A percentile compares a stretch with the other conserved stretches of the same genome.
phyloP scores from a whole-genome alignment of 2,329 filamentous ascomycete species.

The Laburnicola sp. region DNA sequence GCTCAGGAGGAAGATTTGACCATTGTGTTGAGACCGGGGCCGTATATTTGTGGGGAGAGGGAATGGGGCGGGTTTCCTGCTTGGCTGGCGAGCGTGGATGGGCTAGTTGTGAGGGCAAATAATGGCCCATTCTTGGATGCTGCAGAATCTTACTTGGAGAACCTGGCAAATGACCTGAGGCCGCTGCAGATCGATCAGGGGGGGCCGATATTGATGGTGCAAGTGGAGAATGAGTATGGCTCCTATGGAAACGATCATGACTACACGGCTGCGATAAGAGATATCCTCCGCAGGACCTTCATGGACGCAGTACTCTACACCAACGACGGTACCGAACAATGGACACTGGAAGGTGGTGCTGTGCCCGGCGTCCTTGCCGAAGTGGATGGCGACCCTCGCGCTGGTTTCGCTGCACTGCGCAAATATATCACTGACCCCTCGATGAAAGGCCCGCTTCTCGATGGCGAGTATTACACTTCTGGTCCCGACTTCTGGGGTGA shows the following conservation, averaged over 20 bases:
- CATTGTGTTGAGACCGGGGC: constrained; percentile 52
- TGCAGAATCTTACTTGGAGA: constrained; percentile 45
- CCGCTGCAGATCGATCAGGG: constrained; percentile 48
- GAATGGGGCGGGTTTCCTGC: constrained; percentile 57
- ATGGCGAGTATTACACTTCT: constrained; percentile 56
- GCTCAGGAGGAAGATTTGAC: constrained; percentile 54
- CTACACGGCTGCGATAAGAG: constrained; percentile 49
- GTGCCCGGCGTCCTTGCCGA: constrained; percentile 52
- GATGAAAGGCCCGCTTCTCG: constrained; percentile 51
- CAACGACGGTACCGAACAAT: constrained; percentile 52
- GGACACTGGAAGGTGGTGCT: constrained; percentile 49
- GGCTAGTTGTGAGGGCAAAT: constrained; percentile 48
- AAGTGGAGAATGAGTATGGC: constrained; percentile 58
- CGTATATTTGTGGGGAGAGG: constrained; percentile 55
- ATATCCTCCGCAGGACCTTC: constrained; percentile 50
- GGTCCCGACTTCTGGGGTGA: constrained; percentile 52
- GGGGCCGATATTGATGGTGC: constrained; percentile 55
- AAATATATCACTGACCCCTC: constrained; percentile 49
- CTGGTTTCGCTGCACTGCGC: constrained; percentile 48
- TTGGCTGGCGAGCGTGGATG: constrained; percentile 50
- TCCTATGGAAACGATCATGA: constrained; percentile 52
- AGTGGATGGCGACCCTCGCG: constrained; percentile 50
- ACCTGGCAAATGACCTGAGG: constrained; percentile 45
- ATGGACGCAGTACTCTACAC: constrained; percentile 52
- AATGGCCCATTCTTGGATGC: constrained; percentile 48